Conservation (phyloP, 176 grass and related monocot genomes). For the Ensete ventricosum region DNA sequence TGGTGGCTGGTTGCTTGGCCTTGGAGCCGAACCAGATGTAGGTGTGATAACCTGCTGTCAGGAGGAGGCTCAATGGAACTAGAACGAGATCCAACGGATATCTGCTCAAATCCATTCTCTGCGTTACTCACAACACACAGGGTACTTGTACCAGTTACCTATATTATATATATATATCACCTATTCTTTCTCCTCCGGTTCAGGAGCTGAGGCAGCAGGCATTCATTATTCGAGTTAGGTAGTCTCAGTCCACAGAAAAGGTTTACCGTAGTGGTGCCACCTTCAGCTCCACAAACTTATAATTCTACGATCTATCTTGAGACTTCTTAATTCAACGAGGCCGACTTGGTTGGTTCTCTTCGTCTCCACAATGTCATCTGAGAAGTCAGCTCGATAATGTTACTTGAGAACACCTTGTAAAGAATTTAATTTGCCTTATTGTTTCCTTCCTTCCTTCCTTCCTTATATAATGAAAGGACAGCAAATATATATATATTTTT, state of each 20-base stretch:
- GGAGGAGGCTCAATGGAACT: conserved; percentile 27
- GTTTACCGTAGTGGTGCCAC: background rate
- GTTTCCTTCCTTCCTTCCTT: too few species aligned
- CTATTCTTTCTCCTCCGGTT: too few species aligned
- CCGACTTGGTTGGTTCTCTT: background rate
- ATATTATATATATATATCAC: background rate
- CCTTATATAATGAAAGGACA: background rate
- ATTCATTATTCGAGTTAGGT: background rate
- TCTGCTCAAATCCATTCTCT: conserved; percentile 19
- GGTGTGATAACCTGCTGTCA: conserved; percentile 32
- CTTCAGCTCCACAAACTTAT: background rate
- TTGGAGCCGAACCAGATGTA: conserved; percentile 27
- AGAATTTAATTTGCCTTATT: too few species aligned
- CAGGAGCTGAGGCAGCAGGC: background rate
- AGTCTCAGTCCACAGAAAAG: background rate
- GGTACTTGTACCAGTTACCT: background rate
- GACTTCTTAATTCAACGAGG: background rate
- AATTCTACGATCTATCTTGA: too few species aligned
- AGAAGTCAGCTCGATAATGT: too few species aligned
- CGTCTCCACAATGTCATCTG: background rate
- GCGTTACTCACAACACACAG: background rate
- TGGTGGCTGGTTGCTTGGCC: background rate
- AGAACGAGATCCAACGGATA: conserved; percentile 36
- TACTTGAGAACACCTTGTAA: too few species aligned
- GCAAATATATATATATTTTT: too few species aligned